These are phyloP conservation scores for Russula sp. DNA, from an alignment of 768 basidiomycete genomes.

Conservation along the genomic window DNA sequence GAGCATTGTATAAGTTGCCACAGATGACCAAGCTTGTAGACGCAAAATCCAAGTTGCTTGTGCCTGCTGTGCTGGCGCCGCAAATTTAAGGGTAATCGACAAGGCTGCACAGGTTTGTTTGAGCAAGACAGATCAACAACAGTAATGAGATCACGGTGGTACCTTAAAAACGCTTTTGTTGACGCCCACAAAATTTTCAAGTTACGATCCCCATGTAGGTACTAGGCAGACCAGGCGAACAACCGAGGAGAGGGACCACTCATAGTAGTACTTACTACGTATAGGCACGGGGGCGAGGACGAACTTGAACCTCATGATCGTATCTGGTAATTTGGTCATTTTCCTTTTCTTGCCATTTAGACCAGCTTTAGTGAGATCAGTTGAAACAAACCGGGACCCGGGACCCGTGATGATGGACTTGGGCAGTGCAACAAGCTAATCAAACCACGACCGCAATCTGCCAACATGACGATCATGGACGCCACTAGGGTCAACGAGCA, in stretches of 20 bases:
- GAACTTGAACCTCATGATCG: background rate
- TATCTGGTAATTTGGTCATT: background rate
- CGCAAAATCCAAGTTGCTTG: background rate
- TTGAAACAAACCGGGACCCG: background rate
- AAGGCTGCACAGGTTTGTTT: background rate
- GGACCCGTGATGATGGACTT: background rate
- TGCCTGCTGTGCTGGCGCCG: background rate
- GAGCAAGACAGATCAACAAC: background rate
- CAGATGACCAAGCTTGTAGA: too few species aligned
- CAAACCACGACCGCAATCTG: conserved; percentile 4
- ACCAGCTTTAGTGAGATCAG: background rate
- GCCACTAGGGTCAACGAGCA: background rate
- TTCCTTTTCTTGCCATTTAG: background rate
- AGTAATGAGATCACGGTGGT: background rate
- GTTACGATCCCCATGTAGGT: background rate
- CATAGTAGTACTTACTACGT: too few species aligned
- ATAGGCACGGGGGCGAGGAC: background rate
- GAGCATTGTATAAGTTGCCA: too few species aligned
- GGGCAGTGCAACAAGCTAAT: background rate
- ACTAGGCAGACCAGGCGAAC: too few species aligned
- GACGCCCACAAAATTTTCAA: background rate
- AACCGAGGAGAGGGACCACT: background rate
- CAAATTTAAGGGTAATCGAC: background rate
- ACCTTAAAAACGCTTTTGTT: background rate
- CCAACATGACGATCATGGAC: background rate